Conservation (phyloP, 2,329 filamentous ascomycete genomes). For the Cordyceps farinosa region DNA sequence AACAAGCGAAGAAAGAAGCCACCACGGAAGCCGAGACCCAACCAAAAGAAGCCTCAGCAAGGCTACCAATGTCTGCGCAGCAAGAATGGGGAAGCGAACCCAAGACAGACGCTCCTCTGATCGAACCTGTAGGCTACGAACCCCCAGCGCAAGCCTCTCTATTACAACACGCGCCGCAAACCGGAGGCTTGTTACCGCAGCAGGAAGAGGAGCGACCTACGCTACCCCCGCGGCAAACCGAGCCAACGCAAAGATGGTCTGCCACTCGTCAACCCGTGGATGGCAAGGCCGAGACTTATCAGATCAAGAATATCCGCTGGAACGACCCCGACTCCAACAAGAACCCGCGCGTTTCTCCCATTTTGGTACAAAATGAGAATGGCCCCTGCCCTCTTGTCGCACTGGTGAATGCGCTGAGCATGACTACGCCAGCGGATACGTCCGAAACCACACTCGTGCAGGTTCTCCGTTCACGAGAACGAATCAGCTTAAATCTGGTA, state of each 20-base stretch:
- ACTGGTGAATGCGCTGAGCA: constrained; percentile 83
- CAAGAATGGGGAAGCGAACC: neutral
- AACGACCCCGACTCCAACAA: constrained; percentile 58
- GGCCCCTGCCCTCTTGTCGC: constrained; percentile 92
- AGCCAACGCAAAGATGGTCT: constrained; percentile 30
- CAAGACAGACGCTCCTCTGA: constrained; percentile 1
- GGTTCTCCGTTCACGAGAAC: constrained; percentile 73
- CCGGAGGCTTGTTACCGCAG: neutral
- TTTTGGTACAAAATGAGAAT: constrained; percentile 89
- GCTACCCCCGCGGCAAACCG: constrained; percentile 36
- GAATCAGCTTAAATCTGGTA: constrained; percentile 79
- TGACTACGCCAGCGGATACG: constrained; percentile 68
- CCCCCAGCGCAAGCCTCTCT: neutral
- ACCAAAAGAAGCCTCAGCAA: neutral
- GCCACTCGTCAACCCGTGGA: constrained; percentile 42
- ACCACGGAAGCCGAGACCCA: neutral
- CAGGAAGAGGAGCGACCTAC: constrained; percentile 29
- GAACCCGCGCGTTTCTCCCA: constrained; percentile 74
- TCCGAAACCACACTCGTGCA: constrained; percentile 70
- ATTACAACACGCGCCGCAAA: neutral
- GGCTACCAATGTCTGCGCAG: neutral
- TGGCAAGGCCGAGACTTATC: constrained; percentile 73
- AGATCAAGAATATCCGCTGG: constrained; percentile 90
- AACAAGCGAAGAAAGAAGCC: neutral
- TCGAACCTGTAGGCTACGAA: constrained; percentile 16